A percentile compares a stretch with the other conserved stretches of the same genome.
Evolutionary conservation across 371 early-diverging fungal genomes (phyloP).

Genomic region (Chytridiales sp.): DNA sequence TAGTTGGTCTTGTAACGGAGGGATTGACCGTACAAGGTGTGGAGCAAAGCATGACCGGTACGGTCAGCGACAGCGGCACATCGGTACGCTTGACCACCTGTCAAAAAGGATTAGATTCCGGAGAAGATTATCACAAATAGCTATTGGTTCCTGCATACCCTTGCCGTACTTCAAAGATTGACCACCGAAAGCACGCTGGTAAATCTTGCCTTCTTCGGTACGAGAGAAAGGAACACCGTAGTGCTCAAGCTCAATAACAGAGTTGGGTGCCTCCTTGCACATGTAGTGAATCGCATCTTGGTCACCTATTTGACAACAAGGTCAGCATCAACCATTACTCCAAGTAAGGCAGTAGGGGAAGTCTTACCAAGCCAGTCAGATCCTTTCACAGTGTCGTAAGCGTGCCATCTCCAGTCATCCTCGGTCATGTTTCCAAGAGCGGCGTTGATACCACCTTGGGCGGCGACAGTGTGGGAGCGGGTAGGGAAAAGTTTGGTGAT

Average conservation of each 20-base stretch:
- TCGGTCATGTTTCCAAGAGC: conserved; percentile 98
- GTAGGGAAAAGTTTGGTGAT: conserved; percentile 98
- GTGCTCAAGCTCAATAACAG: conserved; percentile 96
- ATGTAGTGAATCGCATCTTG: conserved; percentile 98
- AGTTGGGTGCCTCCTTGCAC: conserved; percentile 94
- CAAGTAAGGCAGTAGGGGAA: background rate
- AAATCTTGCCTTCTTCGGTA: conserved; percentile 95
- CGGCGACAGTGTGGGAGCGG: conserved; percentile 97
- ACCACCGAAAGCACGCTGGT: conserved; percentile 98
- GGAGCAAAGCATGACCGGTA: conserved; percentile 97
- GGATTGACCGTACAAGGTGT: conserved; percentile 96
- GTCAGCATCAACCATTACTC: background rate
- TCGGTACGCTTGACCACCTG: conserved; percentile 95
- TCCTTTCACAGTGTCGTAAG: conserved; percentile 99
- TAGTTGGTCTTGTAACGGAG: conserved; percentile 92
- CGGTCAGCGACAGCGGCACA: conserved; percentile 98
- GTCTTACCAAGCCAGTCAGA: conserved; percentile 87
- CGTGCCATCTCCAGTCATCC: conserved; percentile 99
- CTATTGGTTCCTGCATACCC: conserved; percentile 48
- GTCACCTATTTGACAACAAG: conserved; percentile 55
- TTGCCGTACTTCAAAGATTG: conserved; percentile 93
- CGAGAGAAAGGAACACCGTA: conserved; percentile 97
- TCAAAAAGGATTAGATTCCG: conserved; percentile 1
- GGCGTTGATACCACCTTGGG: conserved; percentile 99
- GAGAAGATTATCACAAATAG: background rate